Evolutionary conservation across 2,329 filamentous ascomycete species (phyloP), one percentile per base, ranked within the genome.

Genomic region (Colletotrichum plurivorum): DNA sequence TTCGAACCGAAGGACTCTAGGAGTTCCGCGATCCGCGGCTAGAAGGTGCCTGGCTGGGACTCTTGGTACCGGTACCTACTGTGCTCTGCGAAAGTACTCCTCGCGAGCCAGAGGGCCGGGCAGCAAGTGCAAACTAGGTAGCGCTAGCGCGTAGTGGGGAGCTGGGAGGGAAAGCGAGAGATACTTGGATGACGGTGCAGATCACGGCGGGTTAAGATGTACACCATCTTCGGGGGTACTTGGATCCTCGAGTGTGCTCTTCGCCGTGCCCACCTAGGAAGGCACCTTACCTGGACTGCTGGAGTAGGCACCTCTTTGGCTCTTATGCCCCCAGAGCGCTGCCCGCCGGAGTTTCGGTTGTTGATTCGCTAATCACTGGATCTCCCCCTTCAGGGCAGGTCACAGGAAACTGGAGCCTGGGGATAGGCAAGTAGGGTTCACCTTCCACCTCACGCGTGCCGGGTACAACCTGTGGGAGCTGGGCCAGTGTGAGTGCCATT

Each of bases 341-440:
- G 59, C 16, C 36, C 48, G 41, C 49, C 27, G 22, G 12, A 45
- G n/a, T 43, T 45, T 20, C 25, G 31, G 65, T 13, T 65, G 65
- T 36, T 68, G 18, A 65, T 68, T 68, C 65, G 65, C 53, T 68
- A 58, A 64, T 54, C 60, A 68, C 20, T 36, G 31, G 31, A 36
- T 36, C 31, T 10, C 22, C 31, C 31, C 31, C 31, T 36, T 10
- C 31, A 36, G 31, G 31, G 31, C 31, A 36, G 31, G 31, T 10
- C 31, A 36, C 31, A 36, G 31, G 10, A 36, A 36, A 9, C 31
- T 36, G 31, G 31, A 36, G 31, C 7, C 31, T 36, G 51, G 66
- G 61, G 66, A 66, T 22, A 7, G 49, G 49, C 66, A 69, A 51
- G 61, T 36, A 8, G 8, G 8, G 8, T 36, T 8, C 10, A 10